Conservation (phyloP, 257 asterid species). For the Knoxia roxburghii region DNA sequence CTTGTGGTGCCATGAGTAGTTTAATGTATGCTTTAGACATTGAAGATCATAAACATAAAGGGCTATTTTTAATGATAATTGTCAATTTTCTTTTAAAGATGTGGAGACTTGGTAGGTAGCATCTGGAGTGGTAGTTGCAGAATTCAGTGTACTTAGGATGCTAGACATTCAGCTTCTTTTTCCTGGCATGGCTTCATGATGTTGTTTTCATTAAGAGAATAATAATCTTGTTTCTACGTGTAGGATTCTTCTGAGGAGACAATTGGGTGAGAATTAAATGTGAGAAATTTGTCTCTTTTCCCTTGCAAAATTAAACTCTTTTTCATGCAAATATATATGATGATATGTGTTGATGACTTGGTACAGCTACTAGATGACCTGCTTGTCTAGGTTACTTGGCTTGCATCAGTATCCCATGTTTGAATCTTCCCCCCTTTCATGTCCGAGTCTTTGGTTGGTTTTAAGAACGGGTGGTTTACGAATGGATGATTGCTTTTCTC, state of each 20-base stretch:
- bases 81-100: background rate
- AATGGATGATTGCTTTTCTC: no score
- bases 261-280: background rate
- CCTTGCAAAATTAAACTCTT: background rate
- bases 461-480: no score
- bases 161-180: background rate
- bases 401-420: background rate
- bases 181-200: background rate
- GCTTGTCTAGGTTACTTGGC: background rate
- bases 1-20: no score
- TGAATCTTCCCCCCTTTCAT: no score
- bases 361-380: background rate
- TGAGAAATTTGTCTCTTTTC: background rate
- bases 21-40: background rate
- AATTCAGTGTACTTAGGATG: background rate
- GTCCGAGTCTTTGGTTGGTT: no score
- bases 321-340: background rate
- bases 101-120: no score
- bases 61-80: background rate
- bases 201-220: background rate
- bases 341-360: background rate
- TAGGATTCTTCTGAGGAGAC: background rate
- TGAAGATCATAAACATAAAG: background rate
- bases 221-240: background rate
- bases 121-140: background rate